A percentile compares a stretch with the other conserved stretches of the same genome.
phyloP scores from a whole-genome alignment of 2,329 filamentous ascomycete species.

The Neopestalotiopsis clavispora region DNA sequence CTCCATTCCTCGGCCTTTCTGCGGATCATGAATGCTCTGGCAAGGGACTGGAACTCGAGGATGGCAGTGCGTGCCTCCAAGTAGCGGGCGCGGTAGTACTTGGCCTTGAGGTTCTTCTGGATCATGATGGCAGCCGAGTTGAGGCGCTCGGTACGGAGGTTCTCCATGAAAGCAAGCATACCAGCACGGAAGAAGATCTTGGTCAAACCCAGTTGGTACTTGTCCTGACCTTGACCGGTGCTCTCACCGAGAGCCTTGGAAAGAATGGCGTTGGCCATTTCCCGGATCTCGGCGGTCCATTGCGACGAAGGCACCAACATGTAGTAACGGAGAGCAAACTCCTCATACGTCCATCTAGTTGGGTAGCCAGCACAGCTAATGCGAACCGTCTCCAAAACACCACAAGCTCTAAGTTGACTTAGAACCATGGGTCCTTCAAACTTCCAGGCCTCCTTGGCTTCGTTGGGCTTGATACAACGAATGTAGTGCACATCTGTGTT shows the following conservation, averaged over 20 bases:
- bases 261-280: conserved; percentile 93
- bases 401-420: conserved; percentile 94
- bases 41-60: conserved; percentile 77
- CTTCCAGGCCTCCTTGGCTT: conserved; percentile 95
- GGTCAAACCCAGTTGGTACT: conserved; percentile 95
- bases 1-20: conserved; percentile 80
- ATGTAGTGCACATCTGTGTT: conserved; percentile 99
- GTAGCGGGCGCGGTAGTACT: conserved; percentile 93
- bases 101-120: conserved; percentile 95
- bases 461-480: conserved; percentile 98
- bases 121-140: conserved; percentile 97
- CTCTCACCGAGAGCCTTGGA: conserved; percentile 83
- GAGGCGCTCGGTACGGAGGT: conserved; percentile 84
- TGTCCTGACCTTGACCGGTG: conserved; percentile 78
- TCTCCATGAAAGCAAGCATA: conserved; percentile 98
- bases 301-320: conserved; percentile 90
- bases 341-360: conserved; percentile 97
- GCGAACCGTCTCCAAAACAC: conserved; percentile 96
- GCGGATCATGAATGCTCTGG: conserved; percentile 79
- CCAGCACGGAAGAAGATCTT: conserved; percentile 99
- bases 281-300: conserved; percentile 92
- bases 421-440: conserved; percentile 99
- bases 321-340: conserved; percentile 97
- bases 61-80: conserved; percentile 85
- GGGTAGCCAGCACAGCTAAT: conserved; percentile 98